Base-by-base conservation (phyloP, 805 yeast species). In the Nakazawaea sp. region DNA sequence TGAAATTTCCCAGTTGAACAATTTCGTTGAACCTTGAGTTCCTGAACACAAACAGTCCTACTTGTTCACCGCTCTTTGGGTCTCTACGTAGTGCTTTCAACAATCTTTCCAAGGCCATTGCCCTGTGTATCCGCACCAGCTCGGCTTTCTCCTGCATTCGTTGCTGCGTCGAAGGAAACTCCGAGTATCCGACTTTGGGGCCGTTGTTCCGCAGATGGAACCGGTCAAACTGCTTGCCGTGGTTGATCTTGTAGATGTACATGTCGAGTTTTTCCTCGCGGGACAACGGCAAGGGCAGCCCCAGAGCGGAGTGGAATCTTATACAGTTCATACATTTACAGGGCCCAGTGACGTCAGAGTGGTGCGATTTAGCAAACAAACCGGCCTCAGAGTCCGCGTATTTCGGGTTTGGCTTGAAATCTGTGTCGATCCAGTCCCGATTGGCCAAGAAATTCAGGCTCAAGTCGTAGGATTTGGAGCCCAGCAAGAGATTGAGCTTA, bases 121-220 rank as follows among this genome's bases (percentile, higher is more conserved):
- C 51, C 28, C 50, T 47, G 4, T 66, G 52, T 15, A 66, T 34
- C 18, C 44, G 38, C 20, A 40, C 30, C 11, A 55, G 47, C 18
- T 36, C 45, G 15, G 32, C 30, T 44, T 61, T 63, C 40, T 67
- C 75, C 30, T 49, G 56, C 2, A 36, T 47, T 10, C 58, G 51
- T 45, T 78, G 75, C 42, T 74, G 82, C 0, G 81, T 71, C 4
- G 56, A 58, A 0, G 84, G 81, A 44, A 79, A 76, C 36, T 75
- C 83, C 18, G 76, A 60, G 27, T 75, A 54, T 44, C 73, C 77
- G 53, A 68, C 75, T 1, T 82, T 82, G 0, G 78, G 78, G 2
- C 82, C 83, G 2, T 36, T 35, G 10, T 27, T 28, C 2, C 32
- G 16, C 13, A 36, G 27, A 27, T 32, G 26, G 28, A 36, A 36